Conservation (phyloP, 2,329 filamentous ascomycete species). For the Emericellopsis atlantica region DNA sequence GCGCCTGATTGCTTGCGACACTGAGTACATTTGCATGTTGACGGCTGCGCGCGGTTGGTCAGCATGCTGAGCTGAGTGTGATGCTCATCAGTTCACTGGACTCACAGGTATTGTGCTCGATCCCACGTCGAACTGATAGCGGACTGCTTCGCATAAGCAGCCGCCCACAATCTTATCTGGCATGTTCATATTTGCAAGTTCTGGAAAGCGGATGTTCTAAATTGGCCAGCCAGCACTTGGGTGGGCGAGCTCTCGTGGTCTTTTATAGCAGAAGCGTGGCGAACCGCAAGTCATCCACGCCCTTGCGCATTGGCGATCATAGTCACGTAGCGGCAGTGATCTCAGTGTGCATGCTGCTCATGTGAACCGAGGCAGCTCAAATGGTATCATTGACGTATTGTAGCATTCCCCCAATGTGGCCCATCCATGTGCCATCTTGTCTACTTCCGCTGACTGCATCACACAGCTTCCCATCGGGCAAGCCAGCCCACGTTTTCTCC, state of each 20-base stretch:
- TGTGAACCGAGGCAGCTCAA: no score
- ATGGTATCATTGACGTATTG: no score
- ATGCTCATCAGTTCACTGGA: no score
- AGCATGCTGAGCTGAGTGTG: no score
- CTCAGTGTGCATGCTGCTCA: no score
- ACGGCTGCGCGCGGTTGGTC: constrained; percentile 17
- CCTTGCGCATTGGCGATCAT: constrained; percentile 5
- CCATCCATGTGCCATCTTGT: no score
- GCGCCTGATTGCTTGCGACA: constrained; percentile 38
- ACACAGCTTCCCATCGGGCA: constrained; percentile 62
- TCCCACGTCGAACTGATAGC: constrained; percentile 31
- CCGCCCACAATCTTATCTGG: constrained; percentile 28
- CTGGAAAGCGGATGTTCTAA: neutral
- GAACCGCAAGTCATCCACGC: constrained; percentile 11
- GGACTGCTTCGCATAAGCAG: constrained; percentile 36
- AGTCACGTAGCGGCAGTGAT: no score
- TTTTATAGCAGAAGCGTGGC: neutral
- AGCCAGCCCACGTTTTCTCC: constrained; percentile 71
- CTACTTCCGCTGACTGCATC: neutral
- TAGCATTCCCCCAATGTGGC: no score
- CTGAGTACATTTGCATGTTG: constrained; percentile 41
- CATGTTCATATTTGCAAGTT: constrained; percentile 7
- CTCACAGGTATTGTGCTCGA: no score
- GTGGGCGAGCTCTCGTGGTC: no score
- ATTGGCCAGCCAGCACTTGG: no score